These are phyloP conservation scores for Saitoella complicata DNA, from an alignment of 805 yeast species.

Conservation along the genomic window DNA sequence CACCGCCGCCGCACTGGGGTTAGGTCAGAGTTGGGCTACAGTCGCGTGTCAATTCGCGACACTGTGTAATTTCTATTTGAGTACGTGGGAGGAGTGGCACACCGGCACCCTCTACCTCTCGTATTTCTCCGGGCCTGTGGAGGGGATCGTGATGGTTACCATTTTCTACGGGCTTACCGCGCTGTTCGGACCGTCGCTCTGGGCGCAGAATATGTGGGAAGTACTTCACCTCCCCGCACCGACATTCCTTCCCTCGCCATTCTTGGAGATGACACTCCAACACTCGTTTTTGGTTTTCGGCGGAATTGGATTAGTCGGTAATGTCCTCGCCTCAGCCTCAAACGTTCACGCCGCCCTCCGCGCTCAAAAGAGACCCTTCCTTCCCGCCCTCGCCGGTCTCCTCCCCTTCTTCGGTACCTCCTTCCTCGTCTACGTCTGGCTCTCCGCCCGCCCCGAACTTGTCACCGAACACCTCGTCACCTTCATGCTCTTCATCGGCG, in stretches of 20 bases:
- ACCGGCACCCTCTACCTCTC: conserved; percentile 49
- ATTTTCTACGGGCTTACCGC: conserved; percentile 48
- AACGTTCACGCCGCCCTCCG: conserved; percentile 29
- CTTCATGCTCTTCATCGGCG: conserved; percentile 66
- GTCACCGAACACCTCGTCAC: conserved; percentile 35
- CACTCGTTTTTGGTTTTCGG: conserved; percentile 19
- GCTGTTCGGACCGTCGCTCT: conserved; percentile 47
- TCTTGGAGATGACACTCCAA: conserved; percentile 28
- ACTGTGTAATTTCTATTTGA: conserved; percentile 41
- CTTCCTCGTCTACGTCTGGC: conserved; percentile 30
- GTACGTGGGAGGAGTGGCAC: conserved; percentile 15
- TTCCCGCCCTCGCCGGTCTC: conserved; percentile 32
- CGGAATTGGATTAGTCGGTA: conserved; percentile 25
- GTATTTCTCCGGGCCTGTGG: conserved; percentile 86
- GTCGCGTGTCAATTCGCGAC: conserved; percentile 63
- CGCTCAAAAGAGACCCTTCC: conserved; percentile 17
- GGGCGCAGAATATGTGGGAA: conserved; percentile 34
- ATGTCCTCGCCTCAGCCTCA: conserved; percentile 50
- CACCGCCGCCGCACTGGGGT: conserved; percentile 58
- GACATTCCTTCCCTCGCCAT: conserved; percentile 17
- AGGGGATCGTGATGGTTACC: conserved; percentile 64
- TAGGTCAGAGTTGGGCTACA: conserved; percentile 39
- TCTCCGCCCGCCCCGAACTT: conserved; percentile 31
- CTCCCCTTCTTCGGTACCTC: conserved; percentile 51
- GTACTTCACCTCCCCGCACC: conserved; percentile 13